Conservation (phyloP, 2,329 filamentous ascomycete species). For the Rugonectria rugulosa region DNA sequence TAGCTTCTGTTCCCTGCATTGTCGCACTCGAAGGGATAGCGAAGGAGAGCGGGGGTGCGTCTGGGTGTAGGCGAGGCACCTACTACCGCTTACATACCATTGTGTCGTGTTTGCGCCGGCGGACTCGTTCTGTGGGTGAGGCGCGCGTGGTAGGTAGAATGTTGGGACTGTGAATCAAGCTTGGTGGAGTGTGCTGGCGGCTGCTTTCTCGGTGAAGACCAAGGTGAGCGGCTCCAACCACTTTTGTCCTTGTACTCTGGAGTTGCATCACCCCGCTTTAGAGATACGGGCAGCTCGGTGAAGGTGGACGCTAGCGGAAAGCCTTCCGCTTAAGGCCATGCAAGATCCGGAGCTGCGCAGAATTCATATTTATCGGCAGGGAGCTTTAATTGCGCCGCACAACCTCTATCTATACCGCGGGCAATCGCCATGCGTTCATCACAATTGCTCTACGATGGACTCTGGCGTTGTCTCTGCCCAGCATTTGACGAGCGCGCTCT, state of each 20-base stretch:
- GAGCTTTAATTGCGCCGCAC: not conserved
- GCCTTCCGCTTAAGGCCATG: conserved; percentile 17
- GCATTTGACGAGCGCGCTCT: conserved; percentile 54
- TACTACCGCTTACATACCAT: conserved; percentile 33
- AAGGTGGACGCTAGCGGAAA: conserved; percentile 8
- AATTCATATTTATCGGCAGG: not conserved
- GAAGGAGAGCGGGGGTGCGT: not conserved
- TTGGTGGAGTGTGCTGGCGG: conserved; percentile 38
- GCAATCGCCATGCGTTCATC: conserved; percentile 42
- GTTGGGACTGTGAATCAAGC: conserved; percentile 35
- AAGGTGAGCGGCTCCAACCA: conserved; percentile 26
- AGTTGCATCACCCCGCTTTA: conserved; percentile 39
- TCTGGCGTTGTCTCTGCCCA: conserved; percentile 71
- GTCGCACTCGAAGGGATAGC: conserved; percentile 7
- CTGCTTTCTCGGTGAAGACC: conserved; percentile 34
- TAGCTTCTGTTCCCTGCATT: conserved; percentile 30
- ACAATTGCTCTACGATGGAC: conserved; percentile 58
- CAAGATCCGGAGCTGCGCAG: conserved; percentile 8
- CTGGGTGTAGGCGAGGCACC: not conserved
- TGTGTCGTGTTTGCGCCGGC: conserved; percentile 30
- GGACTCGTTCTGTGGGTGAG: conserved; percentile 30
- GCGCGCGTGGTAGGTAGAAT: conserved; percentile 30
- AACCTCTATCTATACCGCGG: not conserved
- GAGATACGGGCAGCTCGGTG: conserved; percentile 5
- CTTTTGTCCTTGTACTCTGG: conserved; percentile 14